phyloP scores from a whole-genome alignment of 306 rosid genomes.

The Vigna hirtella region DNA sequence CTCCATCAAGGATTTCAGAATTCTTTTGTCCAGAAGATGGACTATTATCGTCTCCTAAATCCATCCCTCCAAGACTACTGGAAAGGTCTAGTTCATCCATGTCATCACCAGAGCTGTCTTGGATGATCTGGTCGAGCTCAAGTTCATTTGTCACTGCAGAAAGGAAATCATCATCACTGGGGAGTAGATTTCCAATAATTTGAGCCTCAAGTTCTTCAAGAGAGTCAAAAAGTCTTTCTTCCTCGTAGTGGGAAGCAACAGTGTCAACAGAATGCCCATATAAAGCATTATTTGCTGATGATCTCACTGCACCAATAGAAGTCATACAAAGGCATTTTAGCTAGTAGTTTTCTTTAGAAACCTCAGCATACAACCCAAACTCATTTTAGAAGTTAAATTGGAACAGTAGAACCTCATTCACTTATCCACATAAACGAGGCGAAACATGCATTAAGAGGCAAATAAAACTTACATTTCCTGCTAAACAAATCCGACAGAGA shows the following conservation, averaged over 20 bases:
- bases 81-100: constrained; percentile 68
- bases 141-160: constrained; percentile 43
- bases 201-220: constrained; percentile 54
- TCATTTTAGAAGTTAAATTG: not conserved
- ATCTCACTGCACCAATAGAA: constrained; percentile 44
- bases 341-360: constrained; percentile 23
- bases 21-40: constrained; percentile 50
- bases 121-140: constrained; percentile 18
- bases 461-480: constrained; percentile 45
- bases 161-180: constrained; percentile 48
- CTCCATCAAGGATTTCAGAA: constrained; percentile 51
- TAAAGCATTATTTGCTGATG: constrained; percentile 43
- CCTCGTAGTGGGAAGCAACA: constrained; percentile 42
- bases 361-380: constrained; percentile 25
- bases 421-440: not conserved
- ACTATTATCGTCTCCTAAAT: constrained; percentile 63
- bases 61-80: constrained; percentile 77
- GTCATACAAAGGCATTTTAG: constrained; percentile 28
- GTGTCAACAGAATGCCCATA: constrained; percentile 47
- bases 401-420: not conserved
- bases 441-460: not conserved
- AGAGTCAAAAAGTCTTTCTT: constrained; percentile 45
- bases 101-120: constrained; percentile 51
- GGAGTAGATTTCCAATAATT: constrained; percentile 48
- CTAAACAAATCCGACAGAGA: constrained; percentile 45